Evolutionary conservation across 768 basidiomycete genomes (phyloP).

Genomic region (button mushroom (Agaricus bisporus)): DNA sequence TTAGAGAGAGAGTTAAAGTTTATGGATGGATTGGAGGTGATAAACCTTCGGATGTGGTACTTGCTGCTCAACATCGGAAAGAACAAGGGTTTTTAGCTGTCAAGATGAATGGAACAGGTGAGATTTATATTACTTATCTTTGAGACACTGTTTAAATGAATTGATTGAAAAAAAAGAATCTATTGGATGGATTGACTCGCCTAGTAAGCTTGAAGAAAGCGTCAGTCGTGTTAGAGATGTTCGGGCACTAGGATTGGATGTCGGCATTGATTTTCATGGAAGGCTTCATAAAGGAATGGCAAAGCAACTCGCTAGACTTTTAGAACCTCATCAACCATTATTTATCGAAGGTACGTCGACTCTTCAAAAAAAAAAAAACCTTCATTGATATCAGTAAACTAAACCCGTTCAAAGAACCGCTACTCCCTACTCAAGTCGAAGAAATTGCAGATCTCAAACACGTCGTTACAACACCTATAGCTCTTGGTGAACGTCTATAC

Average conservation of each 20-base stretch:
- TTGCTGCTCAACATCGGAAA: constrained; percentile 46
- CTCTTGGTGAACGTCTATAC: constrained; percentile 58
- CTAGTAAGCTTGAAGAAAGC: constrained; percentile 41
- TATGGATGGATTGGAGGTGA: constrained; percentile 60
- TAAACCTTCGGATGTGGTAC: constrained; percentile 44
- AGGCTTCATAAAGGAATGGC: constrained; percentile 65
- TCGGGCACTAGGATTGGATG: constrained; percentile 50
- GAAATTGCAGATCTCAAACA: constrained; percentile 56
- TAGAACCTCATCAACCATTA: constrained; percentile 53
- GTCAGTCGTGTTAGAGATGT: constrained; percentile 48
- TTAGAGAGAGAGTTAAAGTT: constrained; percentile 51
- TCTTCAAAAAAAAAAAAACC: no score
- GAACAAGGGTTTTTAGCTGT: constrained; percentile 63
- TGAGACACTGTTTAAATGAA: no score
- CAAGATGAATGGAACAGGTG: constrained; percentile 67
- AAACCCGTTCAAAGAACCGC: constrained; percentile 33
- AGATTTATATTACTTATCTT: no score
- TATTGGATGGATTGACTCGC: constrained; percentile 59
- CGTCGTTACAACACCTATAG: constrained; percentile 52
- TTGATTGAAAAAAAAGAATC: no score
- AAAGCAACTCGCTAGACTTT: constrained; percentile 54
- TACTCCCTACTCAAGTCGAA: constrained; percentile 52
- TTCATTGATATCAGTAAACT: neutral
- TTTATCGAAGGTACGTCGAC: constrained; percentile 66
- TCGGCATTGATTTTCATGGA: constrained; percentile 68